Evolutionary conservation across 1,284 basidiomycete species (phyloP).

Genomic region (Phenoliferia sp.): DNA sequence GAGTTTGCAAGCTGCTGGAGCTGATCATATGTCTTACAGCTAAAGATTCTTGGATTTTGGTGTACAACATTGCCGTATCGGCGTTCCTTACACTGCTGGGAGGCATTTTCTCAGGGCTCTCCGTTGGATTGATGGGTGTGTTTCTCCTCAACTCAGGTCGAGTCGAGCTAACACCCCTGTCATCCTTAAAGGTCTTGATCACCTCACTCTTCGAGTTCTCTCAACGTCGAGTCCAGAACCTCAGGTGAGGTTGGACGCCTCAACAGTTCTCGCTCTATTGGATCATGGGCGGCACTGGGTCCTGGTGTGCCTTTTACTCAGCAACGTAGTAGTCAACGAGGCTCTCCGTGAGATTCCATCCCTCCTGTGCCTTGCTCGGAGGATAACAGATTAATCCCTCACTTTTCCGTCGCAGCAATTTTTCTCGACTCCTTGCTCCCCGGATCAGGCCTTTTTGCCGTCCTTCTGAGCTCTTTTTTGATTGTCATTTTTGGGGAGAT

Average conservation of each 20-base stretch:
- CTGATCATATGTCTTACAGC: not conserved
- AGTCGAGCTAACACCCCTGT: not conserved
- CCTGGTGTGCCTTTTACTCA: slow-evolving; percentile 42
- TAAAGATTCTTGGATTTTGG: not conserved
- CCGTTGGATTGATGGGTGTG: slow-evolving; percentile 50
- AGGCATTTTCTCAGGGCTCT: slow-evolving; percentile 50
- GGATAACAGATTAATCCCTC: not conserved
- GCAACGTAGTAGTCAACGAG: slow-evolving; percentile 47
- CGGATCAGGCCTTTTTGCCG: slow-evolving; percentile 74
- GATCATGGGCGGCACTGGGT: slow-evolving; percentile 42
- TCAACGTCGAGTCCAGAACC: slow-evolving; percentile 42
- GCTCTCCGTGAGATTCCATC: slow-evolving; percentile 15
- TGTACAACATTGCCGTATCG: slow-evolving; percentile 16
- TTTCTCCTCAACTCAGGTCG: slow-evolving; percentile 25
- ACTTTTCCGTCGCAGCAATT: slow-evolving; percentile 67
- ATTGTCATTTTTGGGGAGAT: slow-evolving; percentile 34
- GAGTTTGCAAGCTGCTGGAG: not conserved
- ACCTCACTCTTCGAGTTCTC: slow-evolving; percentile 66
- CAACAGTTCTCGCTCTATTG: slow-evolving; percentile 43
- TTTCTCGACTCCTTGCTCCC: slow-evolving; percentile 75
- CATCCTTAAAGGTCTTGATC: slow-evolving; percentile 62
- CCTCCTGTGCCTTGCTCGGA: not conserved
- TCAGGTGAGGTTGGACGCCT: slow-evolving; percentile 36
- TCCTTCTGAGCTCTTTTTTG: slow-evolving; percentile 53
- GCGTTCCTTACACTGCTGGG: slow-evolving; percentile 20